A percentile compares a stretch with the other conserved stretches of the same genome.
phyloP scores from a whole-genome alignment of 1,284 basidiomycete genomes.

The Phylloporus sp. region DNA sequence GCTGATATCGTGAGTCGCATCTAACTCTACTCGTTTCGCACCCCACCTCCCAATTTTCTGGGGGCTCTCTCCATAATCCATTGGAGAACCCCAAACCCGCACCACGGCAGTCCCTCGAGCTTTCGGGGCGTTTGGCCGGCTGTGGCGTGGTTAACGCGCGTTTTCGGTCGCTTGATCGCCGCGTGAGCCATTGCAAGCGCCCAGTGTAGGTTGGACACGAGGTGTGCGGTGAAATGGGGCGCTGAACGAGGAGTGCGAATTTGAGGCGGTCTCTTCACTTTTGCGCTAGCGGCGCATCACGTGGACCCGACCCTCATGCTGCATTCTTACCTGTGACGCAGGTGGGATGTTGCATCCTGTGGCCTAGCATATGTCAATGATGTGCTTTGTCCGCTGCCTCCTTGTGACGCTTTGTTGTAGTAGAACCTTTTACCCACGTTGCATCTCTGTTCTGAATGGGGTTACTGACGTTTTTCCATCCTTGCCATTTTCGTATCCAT shows the following conservation, averaged over 20 bases:
- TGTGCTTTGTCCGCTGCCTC: slow-evolving; percentile 56
- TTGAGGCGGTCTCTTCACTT: slow-evolving; percentile 41
- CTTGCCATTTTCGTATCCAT: slow-evolving; percentile 33
- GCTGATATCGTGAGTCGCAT: slow-evolving; percentile 90
- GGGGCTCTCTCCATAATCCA: slow-evolving; percentile 86
- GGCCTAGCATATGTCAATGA: slow-evolving; percentile 62
- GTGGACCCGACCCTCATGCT: slow-evolving; percentile 45
- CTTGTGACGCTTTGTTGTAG: slow-evolving; percentile 46
- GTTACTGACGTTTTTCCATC: slow-evolving; percentile 62
- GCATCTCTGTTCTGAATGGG: slow-evolving; percentile 44
- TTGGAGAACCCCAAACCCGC: slow-evolving; percentile 91
- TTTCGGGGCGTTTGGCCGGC: slow-evolving; percentile 80
- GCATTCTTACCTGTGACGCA: slow-evolving; percentile 64
- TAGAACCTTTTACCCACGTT: slow-evolving; percentile 31
- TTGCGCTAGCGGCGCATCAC: slow-evolving; percentile 38
- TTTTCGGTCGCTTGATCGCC: slow-evolving; percentile 91
- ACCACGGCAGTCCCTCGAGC: slow-evolving; percentile 70
- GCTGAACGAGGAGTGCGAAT: slow-evolving; percentile 90
- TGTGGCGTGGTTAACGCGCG: slow-evolving; percentile 70
- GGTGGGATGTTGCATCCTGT: slow-evolving; percentile 46
- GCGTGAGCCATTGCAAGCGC: slow-evolving; percentile 68
- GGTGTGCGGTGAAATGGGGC: slow-evolving; percentile 91
- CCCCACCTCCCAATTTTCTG: slow-evolving; percentile 92
- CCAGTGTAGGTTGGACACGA: slow-evolving; percentile 79
- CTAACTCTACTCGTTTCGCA: slow-evolving; percentile 85